Evolutionary conservation across 208 protist species (phyloP).

Genomic region (Trypanosoma conorhini): DNA sequence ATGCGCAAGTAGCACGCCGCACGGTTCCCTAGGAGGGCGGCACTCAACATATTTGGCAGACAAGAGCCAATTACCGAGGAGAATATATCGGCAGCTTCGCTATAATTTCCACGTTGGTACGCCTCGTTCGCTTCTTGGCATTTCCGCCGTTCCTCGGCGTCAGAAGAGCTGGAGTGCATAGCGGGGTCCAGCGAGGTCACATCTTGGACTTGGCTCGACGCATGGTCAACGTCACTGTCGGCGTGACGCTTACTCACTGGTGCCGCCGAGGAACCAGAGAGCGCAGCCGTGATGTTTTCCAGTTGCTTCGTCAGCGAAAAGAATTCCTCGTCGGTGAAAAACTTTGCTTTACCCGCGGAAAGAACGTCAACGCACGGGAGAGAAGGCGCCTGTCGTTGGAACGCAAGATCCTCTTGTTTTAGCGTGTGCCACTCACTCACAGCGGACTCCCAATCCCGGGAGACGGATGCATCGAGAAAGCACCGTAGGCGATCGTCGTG

Average conservation of each 20-base stretch:
- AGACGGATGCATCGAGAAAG: constrained; percentile 26
- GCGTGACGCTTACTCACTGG: neutral
- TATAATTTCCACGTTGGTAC: constrained; percentile 22
- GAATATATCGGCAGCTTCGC: constrained; percentile 19
- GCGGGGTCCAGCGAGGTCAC: constrained; percentile 16
- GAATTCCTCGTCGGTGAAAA: constrained; percentile 51
- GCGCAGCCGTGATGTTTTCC: constrained; percentile 30
- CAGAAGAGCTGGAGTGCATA: constrained; percentile 20
- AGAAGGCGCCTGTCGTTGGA: constrained; percentile 3
- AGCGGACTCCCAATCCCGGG: constrained; percentile 18
- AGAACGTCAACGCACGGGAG: neutral
- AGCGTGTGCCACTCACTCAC: constrained; percentile 20
- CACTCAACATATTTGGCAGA: constrained; percentile 28
- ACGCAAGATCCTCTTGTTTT: constrained; percentile 9
- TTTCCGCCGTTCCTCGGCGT: neutral
- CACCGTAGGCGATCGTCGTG: constrained; percentile 18
- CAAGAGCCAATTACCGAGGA: constrained; percentile 30
- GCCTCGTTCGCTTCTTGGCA: constrained; percentile 22
- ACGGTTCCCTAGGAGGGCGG: constrained; percentile 49
- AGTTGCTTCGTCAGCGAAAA: constrained; percentile 51
- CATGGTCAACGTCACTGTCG: neutral
- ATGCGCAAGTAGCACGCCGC: constrained; percentile 54
- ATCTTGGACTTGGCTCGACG: constrained; percentile 2
- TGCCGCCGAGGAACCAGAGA: neutral
- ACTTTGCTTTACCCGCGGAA: neutral